Base-by-base conservation (phyloP, 1,284 basidiomycete species). In the Erythrobasidium hasegawianum region DNA sequence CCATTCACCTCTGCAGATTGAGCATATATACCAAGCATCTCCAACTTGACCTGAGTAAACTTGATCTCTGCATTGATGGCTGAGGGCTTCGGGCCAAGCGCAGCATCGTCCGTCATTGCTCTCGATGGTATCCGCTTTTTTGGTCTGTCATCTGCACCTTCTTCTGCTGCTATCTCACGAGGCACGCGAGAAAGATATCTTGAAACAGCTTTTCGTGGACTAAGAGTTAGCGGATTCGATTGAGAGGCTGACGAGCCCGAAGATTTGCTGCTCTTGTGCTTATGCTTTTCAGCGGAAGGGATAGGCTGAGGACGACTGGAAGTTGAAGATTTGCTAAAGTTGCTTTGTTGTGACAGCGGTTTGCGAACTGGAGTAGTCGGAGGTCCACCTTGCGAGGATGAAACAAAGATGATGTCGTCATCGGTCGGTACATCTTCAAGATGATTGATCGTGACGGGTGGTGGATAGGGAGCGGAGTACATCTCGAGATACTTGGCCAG, bases 51-150 rank as follows among this genome's bases (percentile, higher is more conserved):
- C 27, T 55, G 39, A 7, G 62, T 16, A 29, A 57, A 58, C 47
- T 53, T 49, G 22, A 58, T 57, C 22, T 65, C 62, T 16, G 62
- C 62, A 33, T 65, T 65, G 2, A 39, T 58, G 41, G 40, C 53
- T 53, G 18, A 10, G 39, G 9, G 52, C 56, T 24, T 64, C 9
- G 49, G 38, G 27, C 54, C 29, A 18, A 53, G n/a, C 7, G 58
- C 24, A 5, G 14, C 47, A 16, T 64, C 24, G n/a, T 14, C 18
- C 1, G 24, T 27, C 18, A 53, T 43, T 29, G 29, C 39, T 11
- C 54, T 18, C 5, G 29, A 56, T 9, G 61, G 54, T 8, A 56
- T 27, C 14, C 54, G 61, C 40, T 55, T 29, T 18, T 56, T 64
- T 8, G 61, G 61, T 2, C 50, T 33, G 11, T 33, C 33, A 18